Evolutionary conservation across 2,329 filamentous ascomycete species (phyloP).

Genomic region (Ascochyta pisi): DNA sequence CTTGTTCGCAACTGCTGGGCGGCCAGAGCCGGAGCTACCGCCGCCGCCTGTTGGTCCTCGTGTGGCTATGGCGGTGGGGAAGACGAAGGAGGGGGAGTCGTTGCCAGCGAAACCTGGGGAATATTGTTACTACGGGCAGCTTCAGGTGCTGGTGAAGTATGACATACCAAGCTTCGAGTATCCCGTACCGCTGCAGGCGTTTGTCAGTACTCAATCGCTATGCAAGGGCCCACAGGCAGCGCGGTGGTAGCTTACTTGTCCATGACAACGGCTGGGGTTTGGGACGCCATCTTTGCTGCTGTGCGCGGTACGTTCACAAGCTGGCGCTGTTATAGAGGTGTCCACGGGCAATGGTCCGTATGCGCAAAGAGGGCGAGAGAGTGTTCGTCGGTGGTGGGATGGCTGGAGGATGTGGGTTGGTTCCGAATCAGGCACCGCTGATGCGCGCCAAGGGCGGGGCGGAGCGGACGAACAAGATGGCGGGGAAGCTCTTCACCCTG

Average conservation of each 20-base stretch:
- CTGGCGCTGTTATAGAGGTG: slow-evolving; percentile 36
- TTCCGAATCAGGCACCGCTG: slow-evolving; percentile 32
- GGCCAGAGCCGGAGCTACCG: slow-evolving; percentile 81
- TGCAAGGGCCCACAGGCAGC: slow-evolving; percentile 37
- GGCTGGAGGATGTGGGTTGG: slow-evolving; percentile 34
- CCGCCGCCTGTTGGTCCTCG: slow-evolving; percentile 76
- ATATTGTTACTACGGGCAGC: slow-evolving; percentile 45
- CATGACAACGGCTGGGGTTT: slow-evolving; percentile 99
- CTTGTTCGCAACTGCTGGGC: slow-evolving; percentile 91
- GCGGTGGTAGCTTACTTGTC: slow-evolving; percentile 82
- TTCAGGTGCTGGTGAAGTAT: background rate
- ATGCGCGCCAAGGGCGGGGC: slow-evolving; percentile 18
- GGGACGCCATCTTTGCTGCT: slow-evolving; percentile 78
- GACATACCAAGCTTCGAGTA: slow-evolving; percentile 95
- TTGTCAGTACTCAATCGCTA: slow-evolving; percentile 46
- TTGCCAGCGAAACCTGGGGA: slow-evolving; percentile 92
- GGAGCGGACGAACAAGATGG: slow-evolving; percentile 31
- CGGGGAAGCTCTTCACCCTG: slow-evolving; percentile 14
- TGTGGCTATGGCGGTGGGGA: slow-evolving; percentile 97
- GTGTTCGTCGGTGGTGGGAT: slow-evolving; percentile 40
- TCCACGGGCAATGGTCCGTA: slow-evolving; percentile 24
- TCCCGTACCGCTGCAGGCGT: slow-evolving; percentile 84
- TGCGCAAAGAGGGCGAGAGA: slow-evolving; percentile 31
- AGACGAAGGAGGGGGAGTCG: slow-evolving; percentile 98
- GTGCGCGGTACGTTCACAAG: slow-evolving; percentile 27